Evolutionary conservation across 768 basidiomycete genomes (phyloP), one percentile per base, ranked within the genome.

Genomic region (Pleurotus ostreatus): DNA sequence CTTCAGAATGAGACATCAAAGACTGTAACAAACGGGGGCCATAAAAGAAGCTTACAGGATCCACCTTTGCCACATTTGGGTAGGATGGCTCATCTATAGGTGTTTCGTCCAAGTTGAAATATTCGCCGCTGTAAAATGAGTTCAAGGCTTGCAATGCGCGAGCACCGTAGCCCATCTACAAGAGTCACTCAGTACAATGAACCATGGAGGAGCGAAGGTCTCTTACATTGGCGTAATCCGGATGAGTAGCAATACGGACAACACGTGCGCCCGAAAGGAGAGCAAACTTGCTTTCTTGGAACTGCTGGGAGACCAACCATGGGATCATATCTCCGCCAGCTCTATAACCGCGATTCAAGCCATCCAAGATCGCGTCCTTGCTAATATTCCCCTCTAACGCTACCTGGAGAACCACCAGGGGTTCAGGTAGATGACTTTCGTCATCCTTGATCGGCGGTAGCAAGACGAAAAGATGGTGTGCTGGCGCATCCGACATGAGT

Each of bases 311-410:
- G 46, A 99, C 76, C 22, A 97, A 76, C 96, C 97, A 99, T 0
- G 97, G 97, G 57, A 99, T 97, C 84, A 99, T 86, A 73, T 99
- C 97, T 1, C 97, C 97, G 0, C 92, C 89, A 2, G 90, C 88
- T 55, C 92, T 80, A 65, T 88, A 75, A 11, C 96, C 96, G 43
- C 94, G 79, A 30, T 85, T 83, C 12, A 98, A 66, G 23, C 90
- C 89, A 57, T 94, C 94, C 77, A 96, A 72, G 57, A 99, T 92
- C 38, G 81, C 84, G 55, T 85, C 82, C 70, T 85, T 88, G 62
- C 88, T 88, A 58, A 99, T 94, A 60, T 88, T 88, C 5, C 97
- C 97, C 72, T 99, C 97, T 57, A 98, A 72, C 16, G 97, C 95
- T 20, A 99, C 94, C 67, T 98, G 96, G 16, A 99, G 70, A 4